A percentile compares a stretch with the other conserved stretches of the same genome.
These are phyloP conservation scores for Chalciporus piperatus DNA, from an alignment of 768 basidiomycete genomes.

Conservation along the genomic window DNA sequence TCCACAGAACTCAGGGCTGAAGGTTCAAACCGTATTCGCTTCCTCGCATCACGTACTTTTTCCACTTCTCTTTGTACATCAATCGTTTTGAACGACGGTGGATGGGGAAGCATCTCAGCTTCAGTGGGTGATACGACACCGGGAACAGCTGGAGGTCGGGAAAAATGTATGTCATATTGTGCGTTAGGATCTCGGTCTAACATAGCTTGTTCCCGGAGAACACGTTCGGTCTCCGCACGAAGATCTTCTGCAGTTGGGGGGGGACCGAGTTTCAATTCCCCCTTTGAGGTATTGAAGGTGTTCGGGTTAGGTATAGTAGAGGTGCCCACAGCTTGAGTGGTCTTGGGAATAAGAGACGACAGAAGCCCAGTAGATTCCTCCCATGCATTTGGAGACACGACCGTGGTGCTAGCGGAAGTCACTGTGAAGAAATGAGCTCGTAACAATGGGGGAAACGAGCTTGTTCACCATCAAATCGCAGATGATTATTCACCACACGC, in stretches of 20 bases:
- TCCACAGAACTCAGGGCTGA: conserved; percentile 57
- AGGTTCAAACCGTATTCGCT: conserved; percentile 88
- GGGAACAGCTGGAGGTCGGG: conserved; percentile 46
- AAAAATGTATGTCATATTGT: conserved; percentile 60
- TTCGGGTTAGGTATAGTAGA: conserved; percentile 55
- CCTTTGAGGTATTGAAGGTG: conserved; percentile 73
- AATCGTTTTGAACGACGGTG: conserved; percentile 75
- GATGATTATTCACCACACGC: conserved; percentile 90
- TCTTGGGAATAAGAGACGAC: conserved; percentile 70
- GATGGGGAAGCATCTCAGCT: conserved; percentile 75
- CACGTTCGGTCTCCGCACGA: conserved; percentile 74
- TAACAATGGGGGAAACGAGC: background rate
- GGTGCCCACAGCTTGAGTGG: conserved; percentile 37
- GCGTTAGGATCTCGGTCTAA: conserved; percentile 65
- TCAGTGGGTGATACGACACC: conserved; percentile 65
- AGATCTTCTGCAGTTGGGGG: conserved; percentile 78
- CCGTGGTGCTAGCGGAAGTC: conserved; percentile 64
- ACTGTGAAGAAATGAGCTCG: conserved; percentile 45
- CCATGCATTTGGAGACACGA: conserved; percentile 65
- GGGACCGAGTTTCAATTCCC: conserved; percentile 83
- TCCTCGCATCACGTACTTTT: conserved; percentile 83
- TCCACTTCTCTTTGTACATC: conserved; percentile 93
- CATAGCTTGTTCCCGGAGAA: conserved; percentile 78
- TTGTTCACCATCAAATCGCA: conserved; percentile 80
- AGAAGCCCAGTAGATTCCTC: conserved; percentile 85